Conservation (phyloP, 2,329 filamentous ascomycete genomes). For the Hymenoscyphus fraxineus region DNA sequence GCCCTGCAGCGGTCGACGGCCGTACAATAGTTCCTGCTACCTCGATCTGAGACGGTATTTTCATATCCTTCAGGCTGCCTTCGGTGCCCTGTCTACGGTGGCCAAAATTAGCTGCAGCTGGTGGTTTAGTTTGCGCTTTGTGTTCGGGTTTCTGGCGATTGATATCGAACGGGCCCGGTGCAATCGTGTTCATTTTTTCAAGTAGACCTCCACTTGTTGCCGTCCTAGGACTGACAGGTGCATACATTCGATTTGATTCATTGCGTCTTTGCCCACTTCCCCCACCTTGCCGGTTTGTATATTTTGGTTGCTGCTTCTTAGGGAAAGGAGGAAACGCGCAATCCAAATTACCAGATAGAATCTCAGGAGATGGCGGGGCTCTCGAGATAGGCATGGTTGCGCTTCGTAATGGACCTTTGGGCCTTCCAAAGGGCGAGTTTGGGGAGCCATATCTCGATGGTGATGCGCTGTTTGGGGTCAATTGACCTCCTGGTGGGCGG, state of each 20-base stretch:
- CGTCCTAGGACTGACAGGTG: conserved; percentile 46
- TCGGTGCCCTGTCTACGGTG: conserved; percentile 30
- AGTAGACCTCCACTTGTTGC: conserved; percentile 46
- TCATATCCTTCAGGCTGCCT: conserved; percentile 21
- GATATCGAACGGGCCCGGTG: conserved; percentile 62
- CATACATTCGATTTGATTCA: conserved; percentile 42
- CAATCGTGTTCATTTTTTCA: conserved; percentile 61
- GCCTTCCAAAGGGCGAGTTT: conserved; percentile 38
- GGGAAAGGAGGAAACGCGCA: conserved; percentile 53
- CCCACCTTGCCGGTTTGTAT: conserved; percentile 14
- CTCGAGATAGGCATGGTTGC: conserved; percentile 38
- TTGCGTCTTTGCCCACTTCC: conserved; percentile 17
- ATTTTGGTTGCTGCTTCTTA: conserved; percentile 28
- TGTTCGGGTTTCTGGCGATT: conserved; percentile 35
- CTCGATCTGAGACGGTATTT: conserved; percentile 12
- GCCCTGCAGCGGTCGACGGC: conserved; percentile 24
- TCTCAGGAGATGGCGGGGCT: conserved; percentile 43
- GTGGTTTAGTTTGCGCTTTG: conserved; percentile 21
- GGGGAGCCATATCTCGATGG: conserved; percentile 58
- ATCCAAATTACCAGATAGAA: conserved; percentile 43
- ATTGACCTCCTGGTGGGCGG: conserved; percentile 48
- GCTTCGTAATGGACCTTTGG: conserved; percentile 31
- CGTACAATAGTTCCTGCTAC: conserved; percentile 18
- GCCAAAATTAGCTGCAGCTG: conserved; percentile 9
- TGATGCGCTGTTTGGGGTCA: conserved; percentile 61